Base-by-base conservation (phyloP, 2,329 filamentous ascomycete genomes). In the Aspergillus udagawae region DNA sequence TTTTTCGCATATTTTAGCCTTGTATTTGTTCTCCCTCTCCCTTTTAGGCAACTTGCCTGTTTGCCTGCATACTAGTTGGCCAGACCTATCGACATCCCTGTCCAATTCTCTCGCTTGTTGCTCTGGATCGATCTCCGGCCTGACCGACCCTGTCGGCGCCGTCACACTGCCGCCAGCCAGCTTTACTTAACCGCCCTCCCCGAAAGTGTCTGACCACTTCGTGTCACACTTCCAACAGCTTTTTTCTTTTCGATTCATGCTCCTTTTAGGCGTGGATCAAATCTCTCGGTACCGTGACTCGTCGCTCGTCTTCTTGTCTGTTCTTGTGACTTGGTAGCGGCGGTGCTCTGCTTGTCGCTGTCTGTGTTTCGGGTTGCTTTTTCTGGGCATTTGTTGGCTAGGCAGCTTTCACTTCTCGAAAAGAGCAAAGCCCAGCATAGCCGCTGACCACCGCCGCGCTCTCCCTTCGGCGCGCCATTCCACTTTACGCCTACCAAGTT, bases 21-120 rank as follows among this genome's bases (percentile, higher is more conserved):
- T 47, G 53, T 53, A 41, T 79, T 80, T 75, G 57, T 60, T 59
- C 53, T 53, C 54, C 44, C 52, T 59, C 53, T 57, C 44, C 56
- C 49, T 54, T 63, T 65, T 63, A 57, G 63, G 57, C 60, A 62
- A 60, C 63, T 61, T 65, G 59, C 64, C 57, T 64, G 55, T 60
- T 61, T 64, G 56, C 49, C 49, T 62, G 53, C 55, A 42, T 58
- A 56, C 59, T 65, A 63, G 58, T 55, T 53, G 55, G 51, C 56
- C 54, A 59, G 57, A 49, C 54, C 55, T 56, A 47, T 55, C 45
- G 45, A 57, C 27, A 58, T 57, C 61, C 62, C 57, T 53, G 59
- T 63, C 60, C 60, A 63, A 58, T 64, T 60, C 62, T 55, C 59
- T 65, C 61, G 57, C 57, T 65, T 56, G 59, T 59, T 52, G 61